Conservation (phyloP, 1,139 yeast genomes). For the Arxiozyma telluris region DNA sequence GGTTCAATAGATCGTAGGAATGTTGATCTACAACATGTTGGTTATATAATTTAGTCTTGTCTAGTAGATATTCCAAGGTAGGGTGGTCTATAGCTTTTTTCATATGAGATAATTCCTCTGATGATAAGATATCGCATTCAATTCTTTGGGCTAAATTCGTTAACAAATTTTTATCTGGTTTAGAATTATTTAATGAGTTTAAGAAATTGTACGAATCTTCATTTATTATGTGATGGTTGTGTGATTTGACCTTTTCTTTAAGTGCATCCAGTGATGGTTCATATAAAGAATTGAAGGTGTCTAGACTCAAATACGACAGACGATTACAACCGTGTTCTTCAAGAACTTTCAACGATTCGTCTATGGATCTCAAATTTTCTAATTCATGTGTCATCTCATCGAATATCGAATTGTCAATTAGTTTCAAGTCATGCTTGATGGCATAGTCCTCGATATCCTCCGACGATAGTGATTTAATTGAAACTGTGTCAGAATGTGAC, state of each 20-base stretch:
- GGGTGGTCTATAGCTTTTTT: constrained; percentile 4
- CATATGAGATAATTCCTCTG: neutral
- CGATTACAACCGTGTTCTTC: constrained; percentile 1
- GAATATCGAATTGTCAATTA: neutral
- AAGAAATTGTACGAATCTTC: constrained; percentile 5
- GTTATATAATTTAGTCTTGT: neutral
- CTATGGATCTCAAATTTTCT: constrained; percentile 2
- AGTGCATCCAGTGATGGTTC: constrained; percentile 9
- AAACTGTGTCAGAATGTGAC: neutral
- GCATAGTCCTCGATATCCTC: constrained; percentile 23
- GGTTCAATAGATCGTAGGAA: neutral
- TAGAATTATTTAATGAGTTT: neutral
- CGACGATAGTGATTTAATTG: constrained; percentile 4
- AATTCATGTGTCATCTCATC: neutral
- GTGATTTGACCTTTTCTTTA: neutral
- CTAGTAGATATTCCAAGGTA: constrained; percentile 7
- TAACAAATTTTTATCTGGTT: constrained; percentile 2
- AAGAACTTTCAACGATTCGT: neutral
- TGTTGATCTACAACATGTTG: neutral
- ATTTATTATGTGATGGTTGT: constrained; percentile 7
- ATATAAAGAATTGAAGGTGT: constrained; percentile 1
- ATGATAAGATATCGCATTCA: neutral
- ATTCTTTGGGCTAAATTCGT: neutral
- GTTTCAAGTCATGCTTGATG: constrained; percentile 21
- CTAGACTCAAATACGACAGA: neutral